Evolutionary conservation across 2,329 filamentous ascomycete species (phyloP).

Genomic region (Aspergillus sergii): DNA sequence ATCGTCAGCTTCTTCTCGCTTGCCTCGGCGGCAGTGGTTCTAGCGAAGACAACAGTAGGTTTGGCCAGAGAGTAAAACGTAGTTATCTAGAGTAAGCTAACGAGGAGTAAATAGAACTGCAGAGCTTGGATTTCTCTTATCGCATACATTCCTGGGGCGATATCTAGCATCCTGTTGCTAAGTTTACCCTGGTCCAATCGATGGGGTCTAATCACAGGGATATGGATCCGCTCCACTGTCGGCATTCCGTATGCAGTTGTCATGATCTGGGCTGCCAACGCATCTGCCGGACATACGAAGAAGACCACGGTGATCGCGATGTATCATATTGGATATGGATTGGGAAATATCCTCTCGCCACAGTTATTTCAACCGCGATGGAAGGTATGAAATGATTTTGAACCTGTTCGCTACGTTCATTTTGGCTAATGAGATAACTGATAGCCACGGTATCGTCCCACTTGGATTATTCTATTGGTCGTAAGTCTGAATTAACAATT

Average conservation of each 20-base stretch:
- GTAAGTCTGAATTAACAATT: neutral
- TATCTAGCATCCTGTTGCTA: conserved; percentile 41
- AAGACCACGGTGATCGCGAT: conserved; percentile 40
- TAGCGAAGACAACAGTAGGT: conserved; percentile 35
- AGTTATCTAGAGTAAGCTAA: neutral
- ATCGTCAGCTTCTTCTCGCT: conserved; percentile 32
- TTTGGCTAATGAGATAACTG: neutral
- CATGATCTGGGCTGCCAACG: conserved; percentile 45
- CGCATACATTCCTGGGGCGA: conserved; percentile 39
- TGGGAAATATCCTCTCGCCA: conserved; percentile 49
- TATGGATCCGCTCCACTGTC: conserved; percentile 42
- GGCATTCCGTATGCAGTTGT: conserved; percentile 44
- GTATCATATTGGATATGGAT: conserved; percentile 38
- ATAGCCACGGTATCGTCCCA: neutral
- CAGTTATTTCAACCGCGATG: conserved; percentile 44
- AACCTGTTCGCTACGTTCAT: neutral
- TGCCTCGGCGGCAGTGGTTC: conserved; percentile 28
- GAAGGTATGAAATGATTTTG: conserved; percentile 19
- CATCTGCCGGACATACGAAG: conserved; percentile 46
- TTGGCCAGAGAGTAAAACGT: neutral
- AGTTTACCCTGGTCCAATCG: conserved; percentile 42
- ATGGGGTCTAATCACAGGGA: conserved; percentile 39
- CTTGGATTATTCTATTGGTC: neutral
- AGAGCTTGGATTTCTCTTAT: conserved; percentile 22
- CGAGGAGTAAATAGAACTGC: neutral